phyloP scores from a whole-genome alignment of 2,329 filamentous ascomycete genomes.

The Aspergillus vadensis region DNA sequence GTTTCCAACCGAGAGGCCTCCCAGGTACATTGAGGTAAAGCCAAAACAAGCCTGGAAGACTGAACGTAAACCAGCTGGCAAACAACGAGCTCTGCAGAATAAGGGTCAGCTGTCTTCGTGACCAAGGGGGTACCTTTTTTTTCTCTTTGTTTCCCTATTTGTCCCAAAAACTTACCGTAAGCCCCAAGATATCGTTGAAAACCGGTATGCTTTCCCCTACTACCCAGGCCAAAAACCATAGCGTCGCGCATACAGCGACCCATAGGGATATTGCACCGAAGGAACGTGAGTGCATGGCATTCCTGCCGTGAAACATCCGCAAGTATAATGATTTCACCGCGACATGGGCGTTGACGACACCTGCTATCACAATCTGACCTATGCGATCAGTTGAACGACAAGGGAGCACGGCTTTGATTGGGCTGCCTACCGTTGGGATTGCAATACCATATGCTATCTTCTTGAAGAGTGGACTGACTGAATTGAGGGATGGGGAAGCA shows the following conservation, averaged over 20 bases:
- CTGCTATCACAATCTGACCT: slow-evolving; percentile 61
- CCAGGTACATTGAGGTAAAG: slow-evolving; percentile 27
- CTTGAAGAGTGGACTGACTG: slow-evolving; percentile 54
- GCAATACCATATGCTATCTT: slow-evolving; percentile 69
- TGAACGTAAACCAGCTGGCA: slow-evolving; percentile 63
- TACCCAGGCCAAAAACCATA: slow-evolving; percentile 64
- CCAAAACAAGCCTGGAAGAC: slow-evolving; percentile 29
- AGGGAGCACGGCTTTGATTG: background rate
- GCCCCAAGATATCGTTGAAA: slow-evolving; percentile 64
- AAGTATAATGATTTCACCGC: slow-evolving; percentile 65
- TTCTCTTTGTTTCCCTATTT: background rate
- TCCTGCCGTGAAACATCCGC: slow-evolving; percentile 61
- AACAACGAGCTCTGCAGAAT: background rate
- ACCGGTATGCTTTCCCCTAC: slow-evolving; percentile 68
- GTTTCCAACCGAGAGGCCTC: background rate
- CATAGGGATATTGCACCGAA: slow-evolving; percentile 55
- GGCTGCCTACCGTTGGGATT: slow-evolving; percentile 47
- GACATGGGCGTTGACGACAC: slow-evolving; percentile 67
- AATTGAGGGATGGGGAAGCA: slow-evolving; percentile 64
- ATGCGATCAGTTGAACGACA: background rate
- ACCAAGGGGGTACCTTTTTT: background rate
- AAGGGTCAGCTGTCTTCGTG: background rate
- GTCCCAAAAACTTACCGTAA: slow-evolving; percentile 46
- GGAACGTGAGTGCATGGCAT: slow-evolving; percentile 51
- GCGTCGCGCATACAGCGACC: slow-evolving; percentile 54